Conservation (phyloP, 345 rosid genomes). For the Hypericum androsaemum region DNA sequence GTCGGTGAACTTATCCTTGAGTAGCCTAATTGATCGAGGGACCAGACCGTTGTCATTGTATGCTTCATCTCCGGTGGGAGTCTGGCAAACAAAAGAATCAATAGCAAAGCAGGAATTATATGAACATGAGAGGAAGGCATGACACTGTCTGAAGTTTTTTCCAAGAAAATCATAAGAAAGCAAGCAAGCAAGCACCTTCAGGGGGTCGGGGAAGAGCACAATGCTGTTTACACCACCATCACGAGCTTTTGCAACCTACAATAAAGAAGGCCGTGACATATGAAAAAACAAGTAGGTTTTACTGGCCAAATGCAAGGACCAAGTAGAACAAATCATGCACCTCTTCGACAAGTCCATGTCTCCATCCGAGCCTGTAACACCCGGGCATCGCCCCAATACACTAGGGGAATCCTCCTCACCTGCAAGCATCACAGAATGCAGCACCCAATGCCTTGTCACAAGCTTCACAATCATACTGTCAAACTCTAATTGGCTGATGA, state of each 20-base stretch:
- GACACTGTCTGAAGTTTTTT: not conserved
- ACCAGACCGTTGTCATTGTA: slow-evolving; percentile 84
- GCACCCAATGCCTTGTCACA: not conserved
- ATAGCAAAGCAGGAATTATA: slow-evolving; percentile 2
- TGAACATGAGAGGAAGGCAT: not conserved
- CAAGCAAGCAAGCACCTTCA: slow-evolving; percentile 75
- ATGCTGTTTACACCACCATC: slow-evolving; percentile 89
- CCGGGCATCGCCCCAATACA: slow-evolving; percentile 99
- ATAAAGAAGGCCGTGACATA: no score
- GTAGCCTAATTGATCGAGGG: slow-evolving; percentile 66
- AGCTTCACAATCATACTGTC: slow-evolving; percentile 1
- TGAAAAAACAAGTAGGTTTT: not conserved
- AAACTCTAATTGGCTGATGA: not conserved
- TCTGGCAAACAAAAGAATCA: slow-evolving; percentile 25
- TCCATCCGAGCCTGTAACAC: slow-evolving; percentile 96
- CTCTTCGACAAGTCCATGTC: slow-evolving; percentile 85
- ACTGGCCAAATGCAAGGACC: no score
- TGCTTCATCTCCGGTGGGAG: slow-evolving; percentile 86
- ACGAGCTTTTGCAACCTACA: slow-evolving; percentile 80
- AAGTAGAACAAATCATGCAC: slow-evolving; percentile 15
- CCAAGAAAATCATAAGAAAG: slow-evolving; percentile 10
- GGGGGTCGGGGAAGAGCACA: slow-evolving; percentile 78
- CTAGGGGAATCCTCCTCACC: slow-evolving; percentile 92
- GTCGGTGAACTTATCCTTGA: slow-evolving; percentile 71
- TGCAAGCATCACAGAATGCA: slow-evolving; percentile 19